Evolutionary conservation across 164 flowering plant genomes (phyloP), one percentile per base, ranked within the genome.

Genomic region (Echeveria elegans): DNA sequence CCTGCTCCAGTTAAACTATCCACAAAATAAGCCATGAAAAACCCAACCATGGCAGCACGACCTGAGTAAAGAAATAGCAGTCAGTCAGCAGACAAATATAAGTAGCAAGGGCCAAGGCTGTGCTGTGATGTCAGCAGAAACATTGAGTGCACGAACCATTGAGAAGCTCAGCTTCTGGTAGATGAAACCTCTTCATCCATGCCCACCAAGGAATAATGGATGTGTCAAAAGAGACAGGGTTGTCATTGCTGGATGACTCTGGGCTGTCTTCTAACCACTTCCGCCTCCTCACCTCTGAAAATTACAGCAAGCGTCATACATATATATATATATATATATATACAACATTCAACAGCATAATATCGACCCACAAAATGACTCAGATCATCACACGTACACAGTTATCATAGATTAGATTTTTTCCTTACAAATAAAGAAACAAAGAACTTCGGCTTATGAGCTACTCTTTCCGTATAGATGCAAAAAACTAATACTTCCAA

Each of bases 171-270:
- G 99, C 99, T 75, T 94, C 97, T 12, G 97, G 99, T 63, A 94
- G 91, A 77, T 94, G 99, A 81, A 80, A 94, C 65, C 96, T 82
- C 76, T 87, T 91, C 32, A 85, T 76, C 99, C 99, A 94, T 68
- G 96, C 88, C 99, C 99, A 94, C 99, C 97, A 94, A 5, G 99
- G 99, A 28, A 94, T 76, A 24, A 87, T 88, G 66, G 97, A 87
- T 32, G 99, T 94, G 80, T 91, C 97, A 69, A 94, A 94, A 48
- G 86, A 76, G 19, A 91, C 74, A 61, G 96, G 99, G 24, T 81
- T 82, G 32, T 91, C 93, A 64, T 94, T 94, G 66, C 82, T 94
- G 64, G 96, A 83, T 63, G 99, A 72, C 76, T 88, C 93, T 5
- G 96, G 99, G 65, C 82, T 89, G 21, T 75, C 81, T 77, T 85